Base-by-base conservation (phyloP, 2,329 filamentous ascomycete genomes). In the Intubia oerlemansii region DNA sequence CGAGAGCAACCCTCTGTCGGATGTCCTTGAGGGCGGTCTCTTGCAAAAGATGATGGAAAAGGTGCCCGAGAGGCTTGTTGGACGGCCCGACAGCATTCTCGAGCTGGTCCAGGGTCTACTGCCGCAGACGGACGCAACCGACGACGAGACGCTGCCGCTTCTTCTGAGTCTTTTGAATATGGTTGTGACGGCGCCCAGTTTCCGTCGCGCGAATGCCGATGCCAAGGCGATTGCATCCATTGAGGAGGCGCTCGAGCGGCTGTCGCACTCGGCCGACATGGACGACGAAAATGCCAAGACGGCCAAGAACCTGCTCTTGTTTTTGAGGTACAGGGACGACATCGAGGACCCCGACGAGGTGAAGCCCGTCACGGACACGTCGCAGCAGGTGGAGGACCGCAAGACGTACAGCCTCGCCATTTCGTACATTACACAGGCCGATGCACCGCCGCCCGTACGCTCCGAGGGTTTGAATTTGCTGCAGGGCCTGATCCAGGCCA, bases 361-460 rank as follows among this genome's bases (percentile, higher is more conserved):
- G 3, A 16, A 17, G 3, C 13, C 14, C 4, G 8, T 41, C 1
- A 43, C 51, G 2, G 7, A 36, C 1, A 46, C 47, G 5, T 58
- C 52, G 4, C 49, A 54, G 27, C 54, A 56, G 15, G 41, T 61
- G 10, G 67, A 74, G 39, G 68, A 74, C 39, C 57, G 62, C 10
- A 68, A 65, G 38, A 65, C 58, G 2, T 71, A 75, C 40, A 57
- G 52, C 30, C 51, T 76, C 11, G 70, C 69, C 2, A 54, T 75
- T 40, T 64, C 59, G 9, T 77, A 76, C 45, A 63, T 76, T 26
- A 66, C 61, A 2, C 54, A 60, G 14, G 44, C 52, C 4, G 69
- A 75, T 35, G 68, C 65, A 3, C 69, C 70, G 1, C 59, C 71
- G 1, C 71, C 71, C 0, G 67, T 77, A n/a, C 59, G 68, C 3